Conservation (phyloP, 768 basidiomycete genomes). For the Mycena amicta region DNA sequence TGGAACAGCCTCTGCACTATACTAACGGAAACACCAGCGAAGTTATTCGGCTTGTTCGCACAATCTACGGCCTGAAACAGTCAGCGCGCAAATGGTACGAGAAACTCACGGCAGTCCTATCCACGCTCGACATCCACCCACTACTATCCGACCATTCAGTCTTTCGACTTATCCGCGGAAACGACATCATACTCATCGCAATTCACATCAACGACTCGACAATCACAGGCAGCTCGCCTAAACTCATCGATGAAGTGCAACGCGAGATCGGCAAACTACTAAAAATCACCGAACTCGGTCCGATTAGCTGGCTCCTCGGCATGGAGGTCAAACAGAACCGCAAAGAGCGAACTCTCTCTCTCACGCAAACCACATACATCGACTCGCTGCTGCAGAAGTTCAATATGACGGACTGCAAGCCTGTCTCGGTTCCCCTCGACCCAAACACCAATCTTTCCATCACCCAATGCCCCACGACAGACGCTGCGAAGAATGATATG, state of each 20-base stretch:
- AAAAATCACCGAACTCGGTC: constrained; percentile 33
- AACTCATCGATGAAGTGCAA: constrained; percentile 21
- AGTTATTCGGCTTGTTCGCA: constrained; percentile 17
- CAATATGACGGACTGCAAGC: constrained; percentile 10
- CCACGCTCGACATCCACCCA: constrained; percentile 2
- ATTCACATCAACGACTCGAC: constrained; percentile 40
- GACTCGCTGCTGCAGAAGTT: constrained; percentile 26
- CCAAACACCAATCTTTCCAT: constrained; percentile 4
- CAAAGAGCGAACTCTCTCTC: constrained; percentile 22
- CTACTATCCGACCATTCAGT: constrained; percentile 15
- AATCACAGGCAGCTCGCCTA: constrained; percentile 23
- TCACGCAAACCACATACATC: constrained; percentile 34
- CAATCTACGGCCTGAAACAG: constrained; percentile 40
- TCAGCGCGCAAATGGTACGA: constrained; percentile 33
- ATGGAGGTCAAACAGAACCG: constrained; percentile 30
- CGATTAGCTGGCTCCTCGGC: constrained; percentile 33
- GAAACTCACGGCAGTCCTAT: constrained; percentile 23
- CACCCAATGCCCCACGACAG: constrained; percentile 8
- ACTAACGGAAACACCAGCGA: not conserved
- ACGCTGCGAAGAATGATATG: not conserved
- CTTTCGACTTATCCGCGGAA: constrained; percentile 11
- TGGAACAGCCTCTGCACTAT: constrained; percentile 24
- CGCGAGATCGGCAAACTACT: constrained; percentile 27
- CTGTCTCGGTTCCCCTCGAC: constrained; percentile 9
- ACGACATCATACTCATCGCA: constrained; percentile 10